phyloP scores from a whole-genome alignment of 2,329 filamentous ascomycete species.

The Ophiostoma himal-ulmi region DNA sequence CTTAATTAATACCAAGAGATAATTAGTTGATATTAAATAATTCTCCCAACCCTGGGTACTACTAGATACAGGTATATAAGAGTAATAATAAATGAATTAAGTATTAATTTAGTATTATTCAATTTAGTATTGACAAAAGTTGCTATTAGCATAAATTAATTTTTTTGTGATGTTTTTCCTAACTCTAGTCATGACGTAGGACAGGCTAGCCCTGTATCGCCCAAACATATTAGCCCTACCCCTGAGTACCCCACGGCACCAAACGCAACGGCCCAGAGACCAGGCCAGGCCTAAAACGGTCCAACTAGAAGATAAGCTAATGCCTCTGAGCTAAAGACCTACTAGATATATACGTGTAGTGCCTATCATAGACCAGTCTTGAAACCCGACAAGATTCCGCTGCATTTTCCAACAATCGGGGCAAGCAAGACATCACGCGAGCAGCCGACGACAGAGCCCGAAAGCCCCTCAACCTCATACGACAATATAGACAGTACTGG shows the following conservation, averaged over 20 bases:
- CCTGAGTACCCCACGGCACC: conserved; percentile 5
- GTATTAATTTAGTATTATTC: too few species aligned
- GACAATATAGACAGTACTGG: not conserved
- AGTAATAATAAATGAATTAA: too few species aligned
- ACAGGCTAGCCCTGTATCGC: not conserved
- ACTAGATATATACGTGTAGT: not conserved
- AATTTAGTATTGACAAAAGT: too few species aligned
- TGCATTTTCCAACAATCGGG: not conserved
- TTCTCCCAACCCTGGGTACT: too few species aligned
- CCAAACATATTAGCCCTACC: not conserved
- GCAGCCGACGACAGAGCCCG: not conserved
- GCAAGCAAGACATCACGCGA: conserved; percentile 7
- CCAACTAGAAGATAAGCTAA: not conserved
- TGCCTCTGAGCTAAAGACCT: not conserved
- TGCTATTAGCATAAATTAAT: too few species aligned
- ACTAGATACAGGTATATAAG: too few species aligned
- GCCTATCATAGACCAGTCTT: not conserved
- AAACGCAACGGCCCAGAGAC: not conserved
- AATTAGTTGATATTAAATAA: too few species aligned
- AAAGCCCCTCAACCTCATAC: not conserved
- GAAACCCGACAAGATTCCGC: not conserved
- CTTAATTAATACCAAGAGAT: too few species aligned
- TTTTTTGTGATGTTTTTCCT: too few species aligned
- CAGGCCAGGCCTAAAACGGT: conserved; percentile 7
- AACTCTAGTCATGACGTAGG: too few species aligned